Evolutionary conservation across 768 basidiomycete species (phyloP).

Genomic region (Cantharellus cinnabarinus): DNA sequence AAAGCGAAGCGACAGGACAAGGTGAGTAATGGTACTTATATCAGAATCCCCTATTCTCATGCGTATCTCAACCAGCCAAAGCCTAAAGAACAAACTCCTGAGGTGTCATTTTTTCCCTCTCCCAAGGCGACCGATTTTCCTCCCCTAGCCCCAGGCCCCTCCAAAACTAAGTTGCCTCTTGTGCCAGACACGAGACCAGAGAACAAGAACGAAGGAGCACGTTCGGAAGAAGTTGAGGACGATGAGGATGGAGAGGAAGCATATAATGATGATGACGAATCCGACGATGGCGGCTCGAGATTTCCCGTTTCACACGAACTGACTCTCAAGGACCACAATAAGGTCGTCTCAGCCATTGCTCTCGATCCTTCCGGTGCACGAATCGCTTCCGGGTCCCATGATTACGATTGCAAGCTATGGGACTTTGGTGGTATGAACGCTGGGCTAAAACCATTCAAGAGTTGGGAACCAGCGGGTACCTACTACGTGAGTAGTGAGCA

Average conservation of each 20-base stretch:
- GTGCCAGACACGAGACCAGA: background rate
- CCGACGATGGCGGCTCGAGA: conserved; percentile 15
- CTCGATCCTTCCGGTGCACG: conserved; percentile 91
- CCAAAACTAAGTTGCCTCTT: background rate
- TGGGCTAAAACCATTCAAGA: conserved; percentile 70
- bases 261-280: conserved; percentile 9
- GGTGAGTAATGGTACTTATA: background rate
- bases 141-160: background rate
- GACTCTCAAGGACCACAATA: conserved; percentile 81
- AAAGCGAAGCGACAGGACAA: conserved; percentile 40
- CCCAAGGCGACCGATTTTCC: background rate
- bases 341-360: conserved; percentile 82
- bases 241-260: conserved; percentile 1
- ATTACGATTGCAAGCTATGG: conserved; percentile 97
- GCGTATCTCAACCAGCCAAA: conserved; percentile 11
- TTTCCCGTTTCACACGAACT: conserved; percentile 88
- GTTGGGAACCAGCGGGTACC: conserved; percentile 84
- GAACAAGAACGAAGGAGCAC: background rate
- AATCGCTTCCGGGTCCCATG: conserved; percentile 77
- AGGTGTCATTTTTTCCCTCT: background rate
- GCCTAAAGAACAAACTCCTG: background rate
- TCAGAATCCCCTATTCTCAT: conserved; percentile 11
- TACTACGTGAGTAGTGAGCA: conserved; percentile 44
- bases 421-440: conserved; percentile 97
- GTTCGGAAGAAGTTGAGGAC: background rate